A percentile compares a stretch with the other conserved stretches of the same genome.
Evolutionary conservation across 495 filamentous ascomycete genomes (phyloP).

Genomic region (Penicillium ucsense): DNA sequence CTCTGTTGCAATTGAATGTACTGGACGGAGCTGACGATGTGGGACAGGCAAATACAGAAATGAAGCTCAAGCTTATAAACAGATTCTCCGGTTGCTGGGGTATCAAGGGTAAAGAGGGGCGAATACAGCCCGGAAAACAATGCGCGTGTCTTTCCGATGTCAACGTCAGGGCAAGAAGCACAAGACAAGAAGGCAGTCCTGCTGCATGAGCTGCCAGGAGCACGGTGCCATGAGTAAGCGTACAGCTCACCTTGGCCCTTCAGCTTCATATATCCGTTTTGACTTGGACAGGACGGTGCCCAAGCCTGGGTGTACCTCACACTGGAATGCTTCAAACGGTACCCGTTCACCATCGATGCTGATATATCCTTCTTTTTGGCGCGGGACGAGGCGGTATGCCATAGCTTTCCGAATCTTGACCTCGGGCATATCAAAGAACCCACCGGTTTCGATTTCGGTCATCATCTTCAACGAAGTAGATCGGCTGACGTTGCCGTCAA

Average conservation of each 20-base stretch:
- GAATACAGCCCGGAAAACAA: slow-evolving; percentile 2
- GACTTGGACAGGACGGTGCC: slow-evolving; percentile 74
- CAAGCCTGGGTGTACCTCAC: slow-evolving; percentile 74
- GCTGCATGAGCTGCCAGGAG: neutral
- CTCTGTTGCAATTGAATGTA: too few relatives aligned
- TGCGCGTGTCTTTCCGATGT: too few relatives aligned
- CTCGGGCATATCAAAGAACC: slow-evolving; percentile 67
- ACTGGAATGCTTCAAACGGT: slow-evolving; percentile 82
- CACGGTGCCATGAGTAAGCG: too few relatives aligned
- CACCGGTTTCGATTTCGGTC: slow-evolving; percentile 56
- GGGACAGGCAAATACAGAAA: too few relatives aligned
- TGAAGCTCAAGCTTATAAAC: too few relatives aligned
- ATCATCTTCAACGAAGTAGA: slow-evolving; percentile 55
- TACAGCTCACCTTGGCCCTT: slow-evolving; percentile 33
- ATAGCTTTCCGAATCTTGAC: slow-evolving; percentile 73
- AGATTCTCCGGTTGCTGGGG: slow-evolving; percentile 11
- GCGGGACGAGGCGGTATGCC: slow-evolving; percentile 76
- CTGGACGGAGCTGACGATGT: too few relatives aligned
- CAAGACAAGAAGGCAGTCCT: neutral
- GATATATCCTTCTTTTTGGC: slow-evolving; percentile 64
- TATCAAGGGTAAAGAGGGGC: slow-evolving; percentile 23
- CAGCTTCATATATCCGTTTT: slow-evolving; percentile 62
- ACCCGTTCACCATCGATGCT: slow-evolving; percentile 88
- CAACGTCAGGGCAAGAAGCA: too few relatives aligned
- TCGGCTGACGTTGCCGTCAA: slow-evolving; percentile 64